Evolutionary conservation across 345 rosid species (phyloP).

Genomic region (Salix arbutifolia): DNA sequence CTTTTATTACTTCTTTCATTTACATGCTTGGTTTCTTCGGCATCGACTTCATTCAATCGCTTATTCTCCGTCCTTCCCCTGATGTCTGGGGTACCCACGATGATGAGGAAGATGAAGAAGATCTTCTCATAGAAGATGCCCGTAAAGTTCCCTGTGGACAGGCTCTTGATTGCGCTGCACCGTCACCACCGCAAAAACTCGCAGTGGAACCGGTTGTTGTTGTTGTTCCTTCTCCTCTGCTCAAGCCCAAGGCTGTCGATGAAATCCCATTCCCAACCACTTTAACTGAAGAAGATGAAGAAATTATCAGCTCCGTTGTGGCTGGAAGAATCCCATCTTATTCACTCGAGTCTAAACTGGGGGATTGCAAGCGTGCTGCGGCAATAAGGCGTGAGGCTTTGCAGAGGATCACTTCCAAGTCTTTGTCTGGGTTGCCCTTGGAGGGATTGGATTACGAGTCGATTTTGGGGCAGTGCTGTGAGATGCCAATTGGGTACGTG

Average conservation of each 20-base stretch:
- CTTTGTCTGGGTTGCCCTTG: constrained; percentile 34
- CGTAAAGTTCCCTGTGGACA: constrained; percentile 19
- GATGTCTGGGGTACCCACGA: constrained; percentile 29
- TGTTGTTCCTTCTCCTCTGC: background rate
- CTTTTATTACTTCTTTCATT: constrained; percentile 26
- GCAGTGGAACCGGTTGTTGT: background rate
- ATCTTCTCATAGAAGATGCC: constrained; percentile 15
- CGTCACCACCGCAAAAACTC: background rate
- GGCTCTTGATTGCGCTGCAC: constrained; percentile 16
- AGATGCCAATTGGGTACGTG: constrained; percentile 45
- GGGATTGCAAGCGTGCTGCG: constrained; percentile 38
- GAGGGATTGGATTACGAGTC: constrained; percentile 39
- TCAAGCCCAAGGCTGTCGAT: constrained; percentile 10
- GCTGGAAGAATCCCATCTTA: constrained; percentile 33
- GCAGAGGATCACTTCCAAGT: constrained; percentile 30
- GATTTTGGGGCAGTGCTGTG: constrained; percentile 46
- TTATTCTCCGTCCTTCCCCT: constrained; percentile 28
- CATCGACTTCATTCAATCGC: constrained; percentile 35
- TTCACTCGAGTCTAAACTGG: constrained; percentile 41
- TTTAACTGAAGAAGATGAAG: constrained; percentile 29
- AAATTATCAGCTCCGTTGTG: constrained; percentile 32
- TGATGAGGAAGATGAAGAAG: background rate
- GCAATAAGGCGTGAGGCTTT: constrained; percentile 38
- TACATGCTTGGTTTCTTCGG: constrained; percentile 40
- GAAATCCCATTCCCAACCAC: background rate